phyloP scores from a whole-genome alignment of 192 early-diverging fungal species.

The Dimargaris cristalligena region DNA sequence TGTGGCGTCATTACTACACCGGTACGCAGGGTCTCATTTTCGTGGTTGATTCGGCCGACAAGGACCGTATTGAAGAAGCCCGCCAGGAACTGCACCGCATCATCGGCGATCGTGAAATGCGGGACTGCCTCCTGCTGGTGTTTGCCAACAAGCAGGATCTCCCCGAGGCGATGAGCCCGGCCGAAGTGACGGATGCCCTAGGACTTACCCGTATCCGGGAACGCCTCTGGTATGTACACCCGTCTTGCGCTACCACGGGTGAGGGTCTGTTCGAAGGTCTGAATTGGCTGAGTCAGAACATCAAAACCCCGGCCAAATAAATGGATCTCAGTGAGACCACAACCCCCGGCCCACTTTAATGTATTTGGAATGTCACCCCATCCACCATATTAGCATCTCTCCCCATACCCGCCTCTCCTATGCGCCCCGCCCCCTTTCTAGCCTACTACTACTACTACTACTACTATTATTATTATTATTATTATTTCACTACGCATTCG shows the following conservation, averaged over 20 bases:
- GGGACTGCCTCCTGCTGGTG: constrained; percentile 60
- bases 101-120: constrained; percentile 69
- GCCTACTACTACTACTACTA: too few species aligned
- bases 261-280: constrained; percentile 73
- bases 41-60: constrained; percentile 76
- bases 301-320: constrained; percentile 27
- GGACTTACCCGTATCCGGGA: constrained; percentile 75
- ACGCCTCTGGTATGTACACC: constrained; percentile 83
- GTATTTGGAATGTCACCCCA: too few species aligned
- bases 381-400: too few species aligned
- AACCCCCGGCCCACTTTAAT: too few species aligned
- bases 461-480: too few species aligned
- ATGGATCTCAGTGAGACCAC: too few species aligned
- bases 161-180: constrained; percentile 74
- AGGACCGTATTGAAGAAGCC: constrained; percentile 75
- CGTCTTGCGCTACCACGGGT: constrained; percentile 65
- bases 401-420: too few species aligned
- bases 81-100: constrained; percentile 67
- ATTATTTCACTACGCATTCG: too few species aligned
- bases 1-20: constrained; percentile 77
- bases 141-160: constrained; percentile 77
- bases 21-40: constrained; percentile 75
- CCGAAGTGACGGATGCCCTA: constrained; percentile 84
- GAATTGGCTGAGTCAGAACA: constrained; percentile 74
- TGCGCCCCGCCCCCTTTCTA: too few species aligned